Conservation (phyloP, 2,329 filamentous ascomycete genomes). For the Waltergamsia citrina region DNA sequence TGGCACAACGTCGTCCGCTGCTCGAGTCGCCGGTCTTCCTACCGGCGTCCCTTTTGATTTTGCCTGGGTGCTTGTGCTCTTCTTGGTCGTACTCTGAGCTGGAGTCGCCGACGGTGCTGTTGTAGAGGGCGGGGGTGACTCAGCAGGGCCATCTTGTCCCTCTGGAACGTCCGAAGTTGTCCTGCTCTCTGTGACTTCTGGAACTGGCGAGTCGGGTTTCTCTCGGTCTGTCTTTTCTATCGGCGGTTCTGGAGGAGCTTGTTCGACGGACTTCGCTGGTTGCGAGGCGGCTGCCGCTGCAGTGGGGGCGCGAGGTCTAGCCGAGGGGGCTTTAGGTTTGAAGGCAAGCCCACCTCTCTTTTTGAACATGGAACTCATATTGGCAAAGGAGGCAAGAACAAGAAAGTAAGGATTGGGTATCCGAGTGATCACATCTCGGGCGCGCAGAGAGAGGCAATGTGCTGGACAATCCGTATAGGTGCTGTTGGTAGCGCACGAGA, state of each 20-base stretch:
- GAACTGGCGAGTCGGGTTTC: too few relatives aligned
- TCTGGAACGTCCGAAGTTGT: background rate
- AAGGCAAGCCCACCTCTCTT: conserved; percentile 54
- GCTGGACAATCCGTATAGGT: too few relatives aligned
- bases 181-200: too few relatives aligned
- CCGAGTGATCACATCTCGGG: conserved; percentile 1
- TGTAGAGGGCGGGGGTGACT: background rate
- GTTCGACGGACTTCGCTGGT: background rate
- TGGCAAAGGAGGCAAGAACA: too few relatives aligned
- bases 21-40: background rate
- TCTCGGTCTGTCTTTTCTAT: too few relatives aligned
- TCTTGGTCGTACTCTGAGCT: background rate
- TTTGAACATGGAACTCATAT: conserved; percentile 60
- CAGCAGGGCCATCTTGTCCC: background rate
- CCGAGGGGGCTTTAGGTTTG: conserved; percentile 57
- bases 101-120: too few relatives aligned
- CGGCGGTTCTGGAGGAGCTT: background rate
- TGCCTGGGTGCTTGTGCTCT: background rate
- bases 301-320: conserved; percentile 39
- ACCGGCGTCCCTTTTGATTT: background rate
- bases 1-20: background rate
- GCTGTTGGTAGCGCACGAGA: too few relatives aligned
- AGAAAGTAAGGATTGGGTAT: background rate
- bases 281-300: conserved; percentile 1
- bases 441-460: too few relatives aligned